Evolutionary conservation across 2,329 filamentous ascomycete species (phyloP), one percentile per base, ranked within the genome.

Genomic region (Cadophora sp.): DNA sequence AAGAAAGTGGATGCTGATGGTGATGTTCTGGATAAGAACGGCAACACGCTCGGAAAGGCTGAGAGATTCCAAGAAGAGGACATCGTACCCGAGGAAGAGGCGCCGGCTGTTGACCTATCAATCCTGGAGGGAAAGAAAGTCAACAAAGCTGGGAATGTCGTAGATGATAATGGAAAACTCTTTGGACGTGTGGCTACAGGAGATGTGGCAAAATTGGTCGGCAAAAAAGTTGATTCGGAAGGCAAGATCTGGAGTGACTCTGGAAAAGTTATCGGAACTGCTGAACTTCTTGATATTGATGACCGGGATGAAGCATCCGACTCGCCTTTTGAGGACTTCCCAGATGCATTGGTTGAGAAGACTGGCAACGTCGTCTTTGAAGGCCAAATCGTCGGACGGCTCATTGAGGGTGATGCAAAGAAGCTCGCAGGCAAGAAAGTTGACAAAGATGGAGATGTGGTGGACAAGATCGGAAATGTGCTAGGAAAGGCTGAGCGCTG

Each of bases 1-100:
- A 90, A 89, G 77, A 79, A 83, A 43, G 92, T 96, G 16, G 93
- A 96, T 68, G 91, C 93, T 70, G 92, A 96, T 71, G 93, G 93
- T 48, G 92, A 96, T 67, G 89, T 97, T 43, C 84, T 92, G 65
- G 93, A 96, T 82, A 90, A 89, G 79, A 93, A 92, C 76, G 87
- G 87, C 29, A 89, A 89, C 68, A 77, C 81, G 2, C 77, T 89
- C 1, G 76, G 75, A 40, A 76, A 76, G 37, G 76, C 75, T 6
- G 76, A 78, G 58, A 68, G 76, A 43, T 75, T 73, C 7, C 75
- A 79, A 62, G 73, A 79, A 7, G 79, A 80, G 59, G 79, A 79
- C 31, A 68, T 66, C 9, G 66, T 70, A 27, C 71, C 73, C 29
- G 68, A 67, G 46, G 74, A 74, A 9, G 66, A 70, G 24, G 73